These are phyloP conservation scores for Cicer pinnatifidum DNA, from an alignment of 306 rosid species.

Conservation along the genomic window DNA sequence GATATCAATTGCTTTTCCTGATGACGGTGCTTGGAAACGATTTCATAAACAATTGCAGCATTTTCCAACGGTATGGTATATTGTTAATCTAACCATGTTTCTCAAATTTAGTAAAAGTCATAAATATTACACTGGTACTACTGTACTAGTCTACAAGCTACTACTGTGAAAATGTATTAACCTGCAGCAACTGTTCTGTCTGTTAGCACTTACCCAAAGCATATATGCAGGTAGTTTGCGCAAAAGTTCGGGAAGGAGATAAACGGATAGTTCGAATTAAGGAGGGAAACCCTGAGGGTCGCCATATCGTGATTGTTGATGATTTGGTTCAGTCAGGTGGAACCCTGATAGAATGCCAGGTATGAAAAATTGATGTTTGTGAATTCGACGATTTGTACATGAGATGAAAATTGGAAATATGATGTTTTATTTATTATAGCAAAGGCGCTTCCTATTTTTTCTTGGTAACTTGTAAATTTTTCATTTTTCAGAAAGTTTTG, in stretches of 20 bases:
- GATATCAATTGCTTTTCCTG: constrained; percentile 95
- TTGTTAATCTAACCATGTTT: constrained; percentile 18
- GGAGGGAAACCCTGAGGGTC: constrained; percentile 88
- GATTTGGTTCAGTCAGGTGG: constrained; percentile 99
- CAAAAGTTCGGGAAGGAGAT: constrained; percentile 98
- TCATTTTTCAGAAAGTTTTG: constrained; percentile 75
- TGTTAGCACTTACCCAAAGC: constrained; percentile 36
- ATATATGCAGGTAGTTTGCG: constrained; percentile 80
- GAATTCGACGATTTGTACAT: constrained; percentile 11
- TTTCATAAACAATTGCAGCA: constrained; percentile 92
- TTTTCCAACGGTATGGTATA: constrained; percentile 79
- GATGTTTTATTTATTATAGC: constrained; percentile 12
- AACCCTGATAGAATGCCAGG: constrained; percentile 96
- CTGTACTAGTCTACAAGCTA: constrained; percentile 21
- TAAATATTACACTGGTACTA: constrained; percentile 4
- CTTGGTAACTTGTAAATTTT: constrained; percentile 18
- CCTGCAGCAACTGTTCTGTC: constrained; percentile 28
- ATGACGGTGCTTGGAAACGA: constrained; percentile 99
- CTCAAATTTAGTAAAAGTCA: constrained; percentile 34
- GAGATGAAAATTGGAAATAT: constrained; percentile 5
- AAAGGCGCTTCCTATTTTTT: constrained; percentile 27
- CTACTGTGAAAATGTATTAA: constrained; percentile 29
- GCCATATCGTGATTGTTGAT: constrained; percentile 94
- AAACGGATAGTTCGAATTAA: constrained; percentile 86
- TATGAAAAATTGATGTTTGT: constrained; percentile 42